Base-by-base conservation (phyloP, 495 filamentous ascomycete species). In the Oidiodendron maius region DNA sequence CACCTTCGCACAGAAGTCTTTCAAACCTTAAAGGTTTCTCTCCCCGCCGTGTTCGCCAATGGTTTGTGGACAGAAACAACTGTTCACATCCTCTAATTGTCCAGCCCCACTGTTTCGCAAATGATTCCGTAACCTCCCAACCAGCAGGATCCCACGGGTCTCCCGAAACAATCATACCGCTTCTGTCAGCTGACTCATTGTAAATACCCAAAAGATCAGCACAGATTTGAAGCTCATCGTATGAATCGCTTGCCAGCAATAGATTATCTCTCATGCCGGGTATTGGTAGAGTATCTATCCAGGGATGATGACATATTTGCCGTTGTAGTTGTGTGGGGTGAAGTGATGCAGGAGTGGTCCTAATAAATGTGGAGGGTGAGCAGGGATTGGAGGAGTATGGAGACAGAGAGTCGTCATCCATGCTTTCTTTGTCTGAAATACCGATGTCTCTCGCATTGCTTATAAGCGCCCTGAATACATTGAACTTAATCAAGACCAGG, bases 241-340 rank as follows among this genome's bases (percentile, higher is more conserved):
- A 49, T 5, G 36, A 32, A 8, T 25, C 39, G 2, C 46, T 51
- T 22, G 47, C 40, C 13, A 40, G 46, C 2, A 60, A 22, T 17
- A 60, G 41, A 36, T 58, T 60, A 40, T 60, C 57, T 22, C 57
- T 50, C 50, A 60, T 54, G 6, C 15, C 21, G 6, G 58, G 51
- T 40, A 61, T 42, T 1, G 58, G 58, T 16, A 61, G 12, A 15
- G 52, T 10, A 37, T 61, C 58, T 15, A 58, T 45, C 58, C 58
- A 61, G 8, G 54, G 54, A 37, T 61, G 51, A 21, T 61, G 58
- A n/a, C 37, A 21, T 5, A 54, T 40, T 20, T 42, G 30, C 2
- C 39, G 42, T 40, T 61, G 58, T 10, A 61, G 26, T 21, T 51
- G 23, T 2, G 55, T 59, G 15, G 58, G 60, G 3, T 39, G 54